A percentile compares a stretch with the other conserved stretches of the same genome.
Conservation (phyloP, 331 rosid genomes). For the Dryas integrifolia region DNA sequence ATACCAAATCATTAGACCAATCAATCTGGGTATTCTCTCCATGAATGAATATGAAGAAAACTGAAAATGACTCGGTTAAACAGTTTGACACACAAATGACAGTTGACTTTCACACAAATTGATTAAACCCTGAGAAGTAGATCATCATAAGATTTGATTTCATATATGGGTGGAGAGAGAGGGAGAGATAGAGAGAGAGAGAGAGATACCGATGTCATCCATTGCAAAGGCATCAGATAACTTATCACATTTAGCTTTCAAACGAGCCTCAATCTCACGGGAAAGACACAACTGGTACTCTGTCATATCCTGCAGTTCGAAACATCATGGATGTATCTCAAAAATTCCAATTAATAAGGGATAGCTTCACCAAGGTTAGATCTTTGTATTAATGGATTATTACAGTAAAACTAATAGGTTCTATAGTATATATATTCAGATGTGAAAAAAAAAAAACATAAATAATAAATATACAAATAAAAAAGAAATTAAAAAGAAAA, state of each 20-base stretch:
- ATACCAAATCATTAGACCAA: background rate
- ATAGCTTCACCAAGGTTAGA: slow-evolving; percentile 16
- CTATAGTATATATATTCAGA: background rate
- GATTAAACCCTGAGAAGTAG: background rate
- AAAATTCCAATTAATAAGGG: slow-evolving; percentile 10
- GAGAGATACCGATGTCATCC: slow-evolving; percentile 69
- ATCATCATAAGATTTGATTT: background rate
- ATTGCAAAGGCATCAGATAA: slow-evolving; percentile 71
- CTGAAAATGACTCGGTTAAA: slow-evolving; percentile 13
- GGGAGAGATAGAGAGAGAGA: slow-evolving; percentile 8
- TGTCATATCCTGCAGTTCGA: slow-evolving; percentile 61
- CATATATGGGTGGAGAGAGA: background rate
- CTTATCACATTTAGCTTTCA: slow-evolving; percentile 71
- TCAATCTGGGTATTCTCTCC: slow-evolving; percentile 1
- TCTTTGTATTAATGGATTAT: background rate
- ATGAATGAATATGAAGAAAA: background rate
- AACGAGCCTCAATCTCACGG: slow-evolving; percentile 80
- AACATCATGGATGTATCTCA: slow-evolving; percentile 16
- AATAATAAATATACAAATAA: background rate
- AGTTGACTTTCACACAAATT: background rate
- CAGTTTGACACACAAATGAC: slow-evolving; percentile 5
- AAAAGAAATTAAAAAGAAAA: slow-evolving; percentile 9
- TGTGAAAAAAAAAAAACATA: background rate
- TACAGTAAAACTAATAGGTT: slow-evolving; percentile 6
- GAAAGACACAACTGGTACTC: slow-evolving; percentile 83